A percentile compares a stretch with the other conserved stretches of the same genome.
phyloP scores from a whole-genome alignment of 495 filamentous ascomycete genomes.

The Penicillium manginii region DNA sequence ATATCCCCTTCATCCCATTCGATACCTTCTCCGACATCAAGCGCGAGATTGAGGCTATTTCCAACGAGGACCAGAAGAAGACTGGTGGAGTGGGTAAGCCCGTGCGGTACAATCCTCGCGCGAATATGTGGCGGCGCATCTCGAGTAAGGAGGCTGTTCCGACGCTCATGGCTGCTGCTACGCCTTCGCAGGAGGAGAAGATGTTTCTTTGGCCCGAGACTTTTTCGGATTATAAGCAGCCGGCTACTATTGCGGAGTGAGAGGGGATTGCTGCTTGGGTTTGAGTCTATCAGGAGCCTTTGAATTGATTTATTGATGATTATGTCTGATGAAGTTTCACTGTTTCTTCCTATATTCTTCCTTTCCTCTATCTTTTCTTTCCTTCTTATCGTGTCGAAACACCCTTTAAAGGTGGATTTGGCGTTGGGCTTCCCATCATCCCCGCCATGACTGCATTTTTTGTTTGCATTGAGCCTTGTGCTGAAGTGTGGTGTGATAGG shows the following conservation, averaged over 20 bases:
- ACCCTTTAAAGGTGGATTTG: conserved; percentile 6
- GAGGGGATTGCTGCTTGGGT: conserved; percentile 3
- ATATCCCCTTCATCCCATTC: conserved; percentile 65
- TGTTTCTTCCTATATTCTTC: conserved; percentile 1
- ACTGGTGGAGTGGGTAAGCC: conserved; percentile 67
- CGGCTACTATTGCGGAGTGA: conserved; percentile 28
- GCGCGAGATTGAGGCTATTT: conserved; percentile 62
- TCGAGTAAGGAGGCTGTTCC: conserved; percentile 64
- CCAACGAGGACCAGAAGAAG: conserved; percentile 63
- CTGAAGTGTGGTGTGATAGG: no score
- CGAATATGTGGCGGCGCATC: conserved; percentile 71
- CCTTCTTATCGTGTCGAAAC: not conserved
- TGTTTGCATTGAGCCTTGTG: conserved; percentile 4
- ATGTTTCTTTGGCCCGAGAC: conserved; percentile 69
- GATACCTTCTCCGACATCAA: conserved; percentile 73
- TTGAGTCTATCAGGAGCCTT: conserved; percentile 1
- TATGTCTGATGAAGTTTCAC: not conserved
- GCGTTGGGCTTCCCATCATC: conserved; percentile 8
- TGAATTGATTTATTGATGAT: not conserved
- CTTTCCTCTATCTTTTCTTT: not conserved
- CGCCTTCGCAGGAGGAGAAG: conserved; percentile 63
- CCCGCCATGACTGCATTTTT: conserved; percentile 5
- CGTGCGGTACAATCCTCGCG: conserved; percentile 68
- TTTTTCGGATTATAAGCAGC: conserved; percentile 51
- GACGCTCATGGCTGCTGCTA: conserved; percentile 55